phyloP scores from a whole-genome alignment of 768 basidiomycete genomes.

The Tulasnella sp. region DNA sequence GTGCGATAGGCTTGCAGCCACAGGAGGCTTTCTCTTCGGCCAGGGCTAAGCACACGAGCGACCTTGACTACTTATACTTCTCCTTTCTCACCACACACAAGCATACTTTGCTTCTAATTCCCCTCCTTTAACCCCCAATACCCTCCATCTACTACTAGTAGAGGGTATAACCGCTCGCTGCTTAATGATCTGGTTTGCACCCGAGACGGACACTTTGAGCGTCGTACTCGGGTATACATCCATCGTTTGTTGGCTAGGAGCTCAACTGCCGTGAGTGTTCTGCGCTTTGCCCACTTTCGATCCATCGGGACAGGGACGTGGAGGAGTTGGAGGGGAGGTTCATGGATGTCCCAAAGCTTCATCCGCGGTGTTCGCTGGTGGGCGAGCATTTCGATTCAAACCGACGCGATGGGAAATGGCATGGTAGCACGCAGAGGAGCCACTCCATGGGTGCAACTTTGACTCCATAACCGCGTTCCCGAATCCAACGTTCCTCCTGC shows the following conservation, averaged over 20 bases:
- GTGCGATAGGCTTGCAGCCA: constrained; percentile 1
- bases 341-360: not conserved
- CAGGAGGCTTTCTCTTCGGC: not conserved
- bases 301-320: not conserved
- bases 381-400: not conserved
- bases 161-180: not conserved
- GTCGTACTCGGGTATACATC: constrained; percentile 58
- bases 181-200: constrained; percentile 24
- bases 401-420: constrained; percentile 9
- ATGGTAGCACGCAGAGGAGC: not conserved
- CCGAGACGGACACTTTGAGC: constrained; percentile 23
- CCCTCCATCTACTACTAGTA: not conserved
- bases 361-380: not conserved
- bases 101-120: not conserved
- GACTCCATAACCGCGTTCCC: not conserved
- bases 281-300: not conserved
- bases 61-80: constrained; percentile 1
- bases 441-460: not conserved
- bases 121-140: not conserved
- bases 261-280: constrained; percentile 77
- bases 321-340: not conserved
- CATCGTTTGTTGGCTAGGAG: constrained; percentile 76
- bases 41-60: not conserved
- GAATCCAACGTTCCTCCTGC: not conserved
- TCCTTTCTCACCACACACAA: not conserved